A percentile compares a stretch with the other conserved stretches of the same genome.
Evolutionary conservation across 2,329 filamentous ascomycete species (phyloP).

Genomic region (Orbilia javanica): DNA sequence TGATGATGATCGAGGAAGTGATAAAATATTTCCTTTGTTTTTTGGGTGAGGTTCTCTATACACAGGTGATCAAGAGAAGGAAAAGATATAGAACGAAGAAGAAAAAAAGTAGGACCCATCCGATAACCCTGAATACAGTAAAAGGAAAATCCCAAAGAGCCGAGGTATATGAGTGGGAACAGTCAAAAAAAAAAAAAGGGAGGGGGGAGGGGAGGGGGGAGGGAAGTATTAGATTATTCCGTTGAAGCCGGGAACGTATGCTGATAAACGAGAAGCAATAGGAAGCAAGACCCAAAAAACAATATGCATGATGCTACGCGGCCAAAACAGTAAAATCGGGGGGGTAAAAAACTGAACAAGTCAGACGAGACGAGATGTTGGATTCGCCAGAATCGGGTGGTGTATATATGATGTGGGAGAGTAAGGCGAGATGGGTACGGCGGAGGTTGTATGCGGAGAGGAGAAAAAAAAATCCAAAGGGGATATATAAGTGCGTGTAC

Average conservation of each 20-base stretch:
- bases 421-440: not conserved
- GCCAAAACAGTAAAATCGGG: conserved; percentile 32
- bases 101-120: conserved; percentile 23
- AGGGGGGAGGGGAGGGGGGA: conserved; percentile 26
- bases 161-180: conserved; percentile 31
- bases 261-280: conserved; percentile 30
- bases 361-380: conserved; percentile 31
- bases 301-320: conserved; percentile 56
- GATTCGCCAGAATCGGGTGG: conserved; percentile 39
- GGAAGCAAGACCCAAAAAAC: conserved; percentile 36
- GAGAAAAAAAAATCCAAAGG: conserved; percentile 40
- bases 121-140: conserved; percentile 49
- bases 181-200: conserved; percentile 23
- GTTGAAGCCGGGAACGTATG: conserved; percentile 55
- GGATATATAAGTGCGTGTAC: conserved; percentile 55
- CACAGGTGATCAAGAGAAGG: conserved; percentile 47
- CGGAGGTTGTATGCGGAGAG: conserved; percentile 36
- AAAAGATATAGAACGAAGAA: conserved; percentile 35
- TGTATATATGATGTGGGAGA: conserved; percentile 1
- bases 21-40: conserved; percentile 39
- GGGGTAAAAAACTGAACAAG: conserved; percentile 7
- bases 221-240: conserved; percentile 58
- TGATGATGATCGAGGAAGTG: conserved; percentile 9
- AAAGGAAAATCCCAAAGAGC: conserved; percentile 59
- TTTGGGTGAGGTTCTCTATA: conserved; percentile 37